Evolutionary conservation across 495 filamentous ascomycete species (phyloP).

Genomic region (Penicillium turbatum): DNA sequence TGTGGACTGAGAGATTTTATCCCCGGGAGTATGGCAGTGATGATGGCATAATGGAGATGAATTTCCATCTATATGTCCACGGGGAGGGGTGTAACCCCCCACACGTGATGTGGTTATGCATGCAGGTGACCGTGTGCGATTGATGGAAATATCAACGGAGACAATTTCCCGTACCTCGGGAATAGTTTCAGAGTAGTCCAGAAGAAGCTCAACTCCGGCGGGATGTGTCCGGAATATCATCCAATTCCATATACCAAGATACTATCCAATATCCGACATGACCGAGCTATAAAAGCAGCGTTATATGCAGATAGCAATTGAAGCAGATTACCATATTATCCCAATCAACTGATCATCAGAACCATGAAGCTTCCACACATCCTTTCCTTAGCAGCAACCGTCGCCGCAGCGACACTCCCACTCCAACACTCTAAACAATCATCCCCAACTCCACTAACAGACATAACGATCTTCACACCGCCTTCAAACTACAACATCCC

Average conservation of each 20-base stretch:
- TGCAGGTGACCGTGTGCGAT: not conserved
- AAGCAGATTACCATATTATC: too few species aligned
- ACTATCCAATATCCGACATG: not conserved
- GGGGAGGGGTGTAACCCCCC: not conserved
- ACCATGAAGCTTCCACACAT: slow-evolving; percentile 16
- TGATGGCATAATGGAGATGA: too few species aligned
- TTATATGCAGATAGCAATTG: not conserved
- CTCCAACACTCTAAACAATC: slow-evolving; percentile 1
- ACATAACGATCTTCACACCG: slow-evolving; percentile 30
- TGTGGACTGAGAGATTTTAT: too few species aligned
- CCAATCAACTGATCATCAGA: too few species aligned
- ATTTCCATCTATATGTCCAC: not conserved
- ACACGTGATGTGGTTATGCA: not conserved
- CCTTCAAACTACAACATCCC: slow-evolving; percentile 35
- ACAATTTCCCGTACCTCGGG: not conserved
- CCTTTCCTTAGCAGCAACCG: slow-evolving; percentile 17
- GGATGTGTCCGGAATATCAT: slow-evolving; percentile 17
- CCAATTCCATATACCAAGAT: not conserved
- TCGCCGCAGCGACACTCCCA: slow-evolving; percentile 10
- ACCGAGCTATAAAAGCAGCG: slow-evolving; percentile 6
- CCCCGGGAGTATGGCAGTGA: too few species aligned
- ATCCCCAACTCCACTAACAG: slow-evolving; percentile 12
- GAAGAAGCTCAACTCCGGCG: slow-evolving; percentile 29
- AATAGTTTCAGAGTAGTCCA: slow-evolving; percentile 9
- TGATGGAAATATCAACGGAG: slow-evolving; percentile 16